A percentile compares a stretch with the other conserved stretches of the same genome.
Evolutionary conservation across 2,329 filamentous ascomycete species (phyloP).

Genomic region (Colletotrichum phormii): DNA sequence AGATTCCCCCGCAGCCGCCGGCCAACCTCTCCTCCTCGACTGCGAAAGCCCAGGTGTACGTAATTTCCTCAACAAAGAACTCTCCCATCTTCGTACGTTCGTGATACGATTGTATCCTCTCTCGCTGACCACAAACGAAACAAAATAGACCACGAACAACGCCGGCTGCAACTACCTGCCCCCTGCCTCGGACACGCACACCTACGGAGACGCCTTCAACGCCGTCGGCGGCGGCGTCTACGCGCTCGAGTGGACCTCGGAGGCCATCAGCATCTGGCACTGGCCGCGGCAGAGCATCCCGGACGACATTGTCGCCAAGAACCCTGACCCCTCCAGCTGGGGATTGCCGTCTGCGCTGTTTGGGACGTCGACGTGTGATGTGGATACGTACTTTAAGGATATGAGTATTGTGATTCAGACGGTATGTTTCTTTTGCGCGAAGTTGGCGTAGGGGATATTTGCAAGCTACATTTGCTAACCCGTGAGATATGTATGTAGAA

Average conservation of each 20-base stretch:
- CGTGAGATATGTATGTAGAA: conserved; percentile 53
- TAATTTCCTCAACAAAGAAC: neutral
- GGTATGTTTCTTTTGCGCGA: conserved; percentile 44
- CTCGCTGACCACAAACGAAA: neutral
- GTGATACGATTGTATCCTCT: neutral
- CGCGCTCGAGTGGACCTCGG: conserved; percentile 76
- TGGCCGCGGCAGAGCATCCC: conserved; percentile 77
- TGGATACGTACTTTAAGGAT: conserved; percentile 72
- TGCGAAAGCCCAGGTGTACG: conserved; percentile 41
- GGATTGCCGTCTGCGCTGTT: conserved; percentile 77
- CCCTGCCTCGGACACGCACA: conserved; percentile 52
- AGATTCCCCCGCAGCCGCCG: conserved; percentile 37
- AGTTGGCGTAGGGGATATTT: neutral
- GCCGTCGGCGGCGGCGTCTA: conserved; percentile 74
- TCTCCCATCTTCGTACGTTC: neutral
- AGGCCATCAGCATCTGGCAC: conserved; percentile 80
- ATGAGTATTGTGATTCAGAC: conserved; percentile 82
- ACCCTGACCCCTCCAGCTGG: conserved; percentile 75
- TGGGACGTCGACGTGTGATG: conserved; percentile 72
- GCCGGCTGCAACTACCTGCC: conserved; percentile 59
- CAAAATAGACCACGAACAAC: conserved; percentile 42
- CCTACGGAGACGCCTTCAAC: conserved; percentile 76
- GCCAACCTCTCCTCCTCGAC: conserved; percentile 35
- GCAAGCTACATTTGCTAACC: neutral
- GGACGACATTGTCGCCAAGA: conserved; percentile 67